Evolutionary conservation across 2,329 filamentous ascomycete genomes (phyloP).

Genomic region (Pseudonectria foliicola): DNA sequence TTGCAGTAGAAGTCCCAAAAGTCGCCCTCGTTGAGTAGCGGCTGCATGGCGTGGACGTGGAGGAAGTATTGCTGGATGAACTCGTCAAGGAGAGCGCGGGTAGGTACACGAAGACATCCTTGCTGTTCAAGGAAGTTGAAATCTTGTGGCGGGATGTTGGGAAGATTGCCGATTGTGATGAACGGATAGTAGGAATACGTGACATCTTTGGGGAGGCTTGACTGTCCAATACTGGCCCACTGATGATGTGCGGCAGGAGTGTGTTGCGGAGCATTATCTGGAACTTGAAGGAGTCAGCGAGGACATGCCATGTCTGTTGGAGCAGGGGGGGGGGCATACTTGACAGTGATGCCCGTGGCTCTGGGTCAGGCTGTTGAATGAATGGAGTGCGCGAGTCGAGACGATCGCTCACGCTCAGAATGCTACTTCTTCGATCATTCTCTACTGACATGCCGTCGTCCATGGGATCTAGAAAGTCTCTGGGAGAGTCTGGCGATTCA

Average conservation of each 20-base stretch:
- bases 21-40: constrained; percentile 11
- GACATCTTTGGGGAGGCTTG: constrained; percentile 6
- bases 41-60: constrained; percentile 10
- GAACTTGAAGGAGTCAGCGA: constrained; percentile 1
- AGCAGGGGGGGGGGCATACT: background rate
- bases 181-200: constrained; percentile 13
- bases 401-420: constrained; percentile 4
- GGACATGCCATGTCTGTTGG: too few species aligned
- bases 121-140: constrained; percentile 11
- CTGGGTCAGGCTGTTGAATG: background rate
- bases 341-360: background rate
- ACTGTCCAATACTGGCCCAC: constrained; percentile 1
- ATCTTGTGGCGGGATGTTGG: constrained; percentile 9
- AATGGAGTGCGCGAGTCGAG: background rate
- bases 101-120: constrained; percentile 9
- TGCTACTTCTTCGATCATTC: constrained; percentile 4
- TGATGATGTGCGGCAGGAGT: background rate
- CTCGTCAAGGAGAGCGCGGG: constrained; percentile 7
- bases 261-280: background rate
- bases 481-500: background rate
- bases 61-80: constrained; percentile 14
- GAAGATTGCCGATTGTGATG: constrained; percentile 8
- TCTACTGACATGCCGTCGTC: background rate
- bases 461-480: background rate
- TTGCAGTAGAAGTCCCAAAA: constrained; percentile 17